Evolutionary conservation across 2,329 filamentous ascomycete species (phyloP), one percentile per base, ranked within the genome.

Genomic region (Proliferodiscus dingleyae): DNA sequence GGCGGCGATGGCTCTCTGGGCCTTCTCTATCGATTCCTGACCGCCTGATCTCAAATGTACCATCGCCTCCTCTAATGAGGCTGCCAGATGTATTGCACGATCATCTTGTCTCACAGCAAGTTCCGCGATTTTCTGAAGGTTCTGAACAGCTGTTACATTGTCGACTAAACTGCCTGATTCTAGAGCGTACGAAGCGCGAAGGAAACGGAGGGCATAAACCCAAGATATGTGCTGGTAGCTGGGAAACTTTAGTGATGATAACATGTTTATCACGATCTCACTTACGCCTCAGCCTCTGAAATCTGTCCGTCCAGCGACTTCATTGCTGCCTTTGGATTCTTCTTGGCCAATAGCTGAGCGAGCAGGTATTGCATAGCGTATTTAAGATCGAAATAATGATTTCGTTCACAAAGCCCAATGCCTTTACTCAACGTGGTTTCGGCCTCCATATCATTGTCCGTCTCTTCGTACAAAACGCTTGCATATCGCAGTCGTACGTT

Each of bases 351-450:
- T 1, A 86, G 75, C 54, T 85, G 83, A 39, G 83, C 74, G 47
- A 85, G 77, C 13, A 89, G 69, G 61, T 88, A 87, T 53, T 87
- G 79, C 75, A 89, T 87, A 51, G 80, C 80, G 64, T 89, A 89
- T 62, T 87, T 89, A 30, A 89, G 65, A 55, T 90, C 86, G 21
- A 68, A 59, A 49, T 81, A 73, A 37, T 75, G 72, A 50, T 79
- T 76, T 68, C 82, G 80, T 49, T 85, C 81, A 56, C 82, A 87
- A 2, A 86, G 68, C 2, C 78, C 75, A 44, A 87, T 81, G 5
- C 84, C 85, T 64, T 87, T 87, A 32, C 77, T 83, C 46, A 91
- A 65, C 3, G 81, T 73, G 10, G 81, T 84, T 64, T 90, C 86
- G 1, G 84, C 83, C 55, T 87, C 81, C 68, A 80, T 81, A 9